Percentiles rank a stretch among this genome's conserved stretches.
Conservation (phyloP, 192 early-diverging fungal species). For the Chytriomyces sp. region DNA sequence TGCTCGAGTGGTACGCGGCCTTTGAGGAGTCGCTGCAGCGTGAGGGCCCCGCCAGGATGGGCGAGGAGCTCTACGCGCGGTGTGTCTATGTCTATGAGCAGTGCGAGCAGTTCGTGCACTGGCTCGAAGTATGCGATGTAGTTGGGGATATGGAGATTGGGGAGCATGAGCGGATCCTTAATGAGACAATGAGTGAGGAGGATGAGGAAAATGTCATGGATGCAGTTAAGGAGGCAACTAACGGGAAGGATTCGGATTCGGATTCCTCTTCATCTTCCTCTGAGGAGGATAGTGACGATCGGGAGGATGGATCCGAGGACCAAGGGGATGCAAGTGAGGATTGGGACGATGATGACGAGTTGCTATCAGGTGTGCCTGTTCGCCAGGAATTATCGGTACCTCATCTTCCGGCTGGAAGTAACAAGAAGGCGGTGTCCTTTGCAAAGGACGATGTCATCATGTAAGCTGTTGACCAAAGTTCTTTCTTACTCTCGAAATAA, state of each 20-base stretch:
- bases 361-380: not conserved
- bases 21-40: too few species aligned
- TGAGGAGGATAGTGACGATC: not conserved
- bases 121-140: not conserved
- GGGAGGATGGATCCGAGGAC: slow-evolving; percentile 18
- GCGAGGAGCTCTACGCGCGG: not conserved
- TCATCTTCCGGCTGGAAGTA: too few species aligned
- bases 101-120: not conserved
- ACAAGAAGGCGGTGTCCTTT: too few species aligned
- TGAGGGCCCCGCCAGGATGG: too few species aligned
- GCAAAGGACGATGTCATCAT: too few species aligned
- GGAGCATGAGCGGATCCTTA: not conserved
- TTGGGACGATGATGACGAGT: slow-evolving; percentile 15
- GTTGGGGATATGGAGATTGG: not conserved
- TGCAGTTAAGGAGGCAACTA: not conserved
- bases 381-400: too few species aligned
- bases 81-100: not conserved
- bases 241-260: too few species aligned
- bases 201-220: slow-evolving; percentile 1
- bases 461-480: too few species aligned
- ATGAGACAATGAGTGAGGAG: not conserved
- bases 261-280: too few species aligned
- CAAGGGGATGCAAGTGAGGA: slow-evolving; percentile 14
- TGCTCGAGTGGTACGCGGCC: not conserved
- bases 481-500: not conserved